A percentile compares a stretch with the other conserved stretches of the same genome.
Conservation (phyloP, 129 eudicot genomes). For the Mikania micrantha region DNA sequence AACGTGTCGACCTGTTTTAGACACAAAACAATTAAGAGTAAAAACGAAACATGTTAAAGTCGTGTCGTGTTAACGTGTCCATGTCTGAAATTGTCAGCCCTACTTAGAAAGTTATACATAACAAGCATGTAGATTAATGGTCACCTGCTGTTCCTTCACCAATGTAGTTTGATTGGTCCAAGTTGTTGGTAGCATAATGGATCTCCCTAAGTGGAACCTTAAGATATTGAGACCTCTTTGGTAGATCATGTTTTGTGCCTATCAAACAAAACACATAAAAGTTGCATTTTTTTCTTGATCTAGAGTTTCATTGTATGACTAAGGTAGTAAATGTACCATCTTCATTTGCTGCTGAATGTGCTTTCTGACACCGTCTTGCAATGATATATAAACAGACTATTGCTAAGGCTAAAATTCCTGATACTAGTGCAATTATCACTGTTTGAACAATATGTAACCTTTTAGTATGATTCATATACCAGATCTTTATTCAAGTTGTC, state of each 20-base stretch:
- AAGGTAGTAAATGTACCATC: slow-evolving; percentile 25
- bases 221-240: slow-evolving; percentile 33
- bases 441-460: slow-evolving; percentile 4
- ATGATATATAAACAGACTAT: slow-evolving; percentile 22
- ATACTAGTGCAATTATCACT: slow-evolving; percentile 34
- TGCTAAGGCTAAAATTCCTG: slow-evolving; percentile 23
- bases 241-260: slow-evolving; percentile 31
- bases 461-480: slow-evolving; percentile 9
- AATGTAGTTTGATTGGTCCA: slow-evolving; percentile 40
- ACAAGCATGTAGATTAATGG: not conserved
- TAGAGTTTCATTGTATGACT: slow-evolving; percentile 5
- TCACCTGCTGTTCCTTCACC: slow-evolving; percentile 74
- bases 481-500: not conserved
- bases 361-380: slow-evolving; percentile 20
- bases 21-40: too few relatives aligned
- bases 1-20: too few relatives aligned
- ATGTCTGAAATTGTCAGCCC: too few relatives aligned
- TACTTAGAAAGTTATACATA: not conserved
- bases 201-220: slow-evolving; percentile 44
- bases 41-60: too few relatives aligned
- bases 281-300: not conserved
- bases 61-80: too few relatives aligned
- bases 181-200: slow-evolving; percentile 48
- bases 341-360: slow-evolving; percentile 18
- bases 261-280: slow-evolving; percentile 3